phyloP scores from a whole-genome alignment of 2,329 filamentous ascomycete genomes.

The Simplicillium aogashimaense region DNA sequence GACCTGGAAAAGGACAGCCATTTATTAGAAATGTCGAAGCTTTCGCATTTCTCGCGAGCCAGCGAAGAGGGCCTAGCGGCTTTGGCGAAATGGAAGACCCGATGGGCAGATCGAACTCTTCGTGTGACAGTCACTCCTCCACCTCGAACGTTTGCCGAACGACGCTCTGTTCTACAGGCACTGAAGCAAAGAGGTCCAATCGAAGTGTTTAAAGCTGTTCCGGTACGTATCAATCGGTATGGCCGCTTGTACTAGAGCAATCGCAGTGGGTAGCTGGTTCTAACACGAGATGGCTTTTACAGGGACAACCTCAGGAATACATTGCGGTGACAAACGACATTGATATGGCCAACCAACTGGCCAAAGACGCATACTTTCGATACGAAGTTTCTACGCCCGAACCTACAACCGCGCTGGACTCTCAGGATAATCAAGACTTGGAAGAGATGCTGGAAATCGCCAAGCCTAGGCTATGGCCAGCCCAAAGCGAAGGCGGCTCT shows the following conservation, averaged over 20 bases:
- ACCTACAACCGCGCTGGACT: too few relatives aligned
- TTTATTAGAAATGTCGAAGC: not conserved
- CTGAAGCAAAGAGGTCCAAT: slow-evolving; percentile 39
- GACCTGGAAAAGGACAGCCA: too few relatives aligned
- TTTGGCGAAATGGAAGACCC: slow-evolving; percentile 7
- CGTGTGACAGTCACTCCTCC: slow-evolving; percentile 41
- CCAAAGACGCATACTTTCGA: slow-evolving; percentile 13
- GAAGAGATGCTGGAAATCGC: too few relatives aligned
- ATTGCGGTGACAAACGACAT: slow-evolving; percentile 34
- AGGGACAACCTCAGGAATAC: slow-evolving; percentile 39
- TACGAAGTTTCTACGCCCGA: too few relatives aligned
- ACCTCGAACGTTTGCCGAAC: slow-evolving; percentile 41
- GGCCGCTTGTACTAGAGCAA: too few relatives aligned
- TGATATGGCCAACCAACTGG: slow-evolving; percentile 26
- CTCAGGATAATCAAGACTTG: too few relatives aligned
- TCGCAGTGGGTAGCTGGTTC: not conserved
- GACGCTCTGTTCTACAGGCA: slow-evolving; percentile 42
- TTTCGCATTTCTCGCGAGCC: too few relatives aligned
- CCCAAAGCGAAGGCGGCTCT: slow-evolving; percentile 1
- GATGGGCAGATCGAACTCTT: slow-evolving; percentile 27
- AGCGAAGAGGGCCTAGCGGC: slow-evolving; percentile 1
- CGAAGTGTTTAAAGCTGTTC: slow-evolving; percentile 35
- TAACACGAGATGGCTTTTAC: not conserved
- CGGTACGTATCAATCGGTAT: too few relatives aligned
- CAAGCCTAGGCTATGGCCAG: too few relatives aligned